Percentiles rank a stretch among this genome's conserved stretches.
Evolutionary conservation across 2,329 filamentous ascomycete genomes (phyloP).

Genomic region (Cercospora berteroae): DNA sequence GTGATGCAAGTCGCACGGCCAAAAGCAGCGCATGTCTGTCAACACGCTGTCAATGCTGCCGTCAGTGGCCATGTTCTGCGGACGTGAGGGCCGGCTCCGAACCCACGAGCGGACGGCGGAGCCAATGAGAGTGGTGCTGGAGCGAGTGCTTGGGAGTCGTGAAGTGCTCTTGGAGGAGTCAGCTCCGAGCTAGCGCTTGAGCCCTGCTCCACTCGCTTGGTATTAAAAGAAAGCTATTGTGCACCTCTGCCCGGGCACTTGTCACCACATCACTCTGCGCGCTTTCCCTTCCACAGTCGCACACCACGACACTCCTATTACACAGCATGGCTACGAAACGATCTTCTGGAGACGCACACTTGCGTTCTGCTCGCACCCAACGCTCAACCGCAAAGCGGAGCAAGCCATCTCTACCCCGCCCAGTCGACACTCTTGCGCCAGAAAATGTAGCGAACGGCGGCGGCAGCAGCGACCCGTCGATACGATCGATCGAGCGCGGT

Average conservation of each 20-base stretch:
- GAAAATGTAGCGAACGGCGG: background rate
- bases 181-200: background rate
- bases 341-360: background rate
- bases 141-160: background rate
- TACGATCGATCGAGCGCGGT: background rate
- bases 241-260: background rate
- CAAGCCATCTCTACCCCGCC: background rate
- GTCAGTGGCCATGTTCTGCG: background rate
- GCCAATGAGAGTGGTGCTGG: background rate
- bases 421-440: background rate
- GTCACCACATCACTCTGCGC: background rate
- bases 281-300: background rate
- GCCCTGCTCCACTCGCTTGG: background rate
- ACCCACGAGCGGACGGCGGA: background rate
- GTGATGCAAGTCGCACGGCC: background rate
- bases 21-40: background rate
- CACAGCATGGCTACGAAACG: conserved; percentile 14
- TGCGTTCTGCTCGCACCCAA: background rate
- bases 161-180: background rate
- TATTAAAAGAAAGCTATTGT: background rate
- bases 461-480: background rate
- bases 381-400: background rate
- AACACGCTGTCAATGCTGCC: background rate
- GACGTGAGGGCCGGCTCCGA: background rate
- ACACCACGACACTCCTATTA: background rate